Percentiles rank a stretch among this genome's conserved stretches.
These are phyloP conservation scores for Botryotinia calthae DNA, from an alignment of 2,329 filamentous ascomycete genomes.

Conservation along the genomic window DNA sequence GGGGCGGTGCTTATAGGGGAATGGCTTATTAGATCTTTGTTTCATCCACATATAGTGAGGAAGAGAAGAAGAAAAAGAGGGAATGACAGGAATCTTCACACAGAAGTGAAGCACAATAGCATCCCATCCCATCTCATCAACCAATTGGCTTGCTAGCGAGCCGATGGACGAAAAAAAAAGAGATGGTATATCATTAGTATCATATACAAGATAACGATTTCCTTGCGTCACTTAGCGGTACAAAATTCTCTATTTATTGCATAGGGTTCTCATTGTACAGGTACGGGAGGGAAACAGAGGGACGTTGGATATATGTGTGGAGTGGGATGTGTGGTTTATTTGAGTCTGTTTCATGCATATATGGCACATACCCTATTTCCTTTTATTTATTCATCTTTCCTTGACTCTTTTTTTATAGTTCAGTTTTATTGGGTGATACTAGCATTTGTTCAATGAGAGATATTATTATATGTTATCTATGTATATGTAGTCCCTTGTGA, in stretches of 20 bases:
- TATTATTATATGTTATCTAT: background rate
- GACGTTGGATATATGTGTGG: background rate
- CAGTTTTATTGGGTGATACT: background rate
- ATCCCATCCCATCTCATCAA: background rate
- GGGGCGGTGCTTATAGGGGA: conserved; percentile 32
- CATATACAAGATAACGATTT: conserved; percentile 15
- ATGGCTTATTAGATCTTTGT: conserved; percentile 30
- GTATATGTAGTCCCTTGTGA: background rate
- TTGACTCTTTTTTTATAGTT: background rate
- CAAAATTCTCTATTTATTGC: conserved; percentile 1
- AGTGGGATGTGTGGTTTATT: background rate
- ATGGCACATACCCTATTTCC: conserved; percentile 9
- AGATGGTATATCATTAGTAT: background rate
- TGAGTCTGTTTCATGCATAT: conserved; percentile 1
- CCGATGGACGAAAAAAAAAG: background rate
- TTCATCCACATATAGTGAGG: no score
- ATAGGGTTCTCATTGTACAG: conserved; percentile 6
- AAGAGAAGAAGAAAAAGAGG: background rate
- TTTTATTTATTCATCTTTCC: background rate
- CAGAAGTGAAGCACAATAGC: conserved; percentile 1
- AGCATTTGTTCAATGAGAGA: background rate
- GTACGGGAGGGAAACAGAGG: background rate
- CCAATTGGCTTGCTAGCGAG: conserved; percentile 12
- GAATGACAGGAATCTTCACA: background rate
- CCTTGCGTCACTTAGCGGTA: conserved; percentile 13